These are phyloP conservation scores for Ophiostoma himal-ulmi DNA, from an alignment of 2,329 filamentous ascomycete genomes.

Conservation along the genomic window DNA sequence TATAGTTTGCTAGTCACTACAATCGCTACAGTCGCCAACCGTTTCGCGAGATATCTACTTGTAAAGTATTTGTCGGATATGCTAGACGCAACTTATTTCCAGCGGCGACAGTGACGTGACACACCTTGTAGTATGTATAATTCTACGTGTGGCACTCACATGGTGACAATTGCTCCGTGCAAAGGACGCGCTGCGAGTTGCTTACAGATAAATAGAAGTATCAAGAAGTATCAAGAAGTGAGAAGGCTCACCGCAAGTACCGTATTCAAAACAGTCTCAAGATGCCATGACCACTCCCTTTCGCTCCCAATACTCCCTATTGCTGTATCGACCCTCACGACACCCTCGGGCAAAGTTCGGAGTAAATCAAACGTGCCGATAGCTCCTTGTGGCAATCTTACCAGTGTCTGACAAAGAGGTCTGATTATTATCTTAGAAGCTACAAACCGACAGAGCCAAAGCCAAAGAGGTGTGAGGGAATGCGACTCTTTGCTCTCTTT, in stretches of 20 bases:
- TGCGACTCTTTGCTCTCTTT: not conserved
- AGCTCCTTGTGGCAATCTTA: not conserved
- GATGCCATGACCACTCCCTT: too few species aligned
- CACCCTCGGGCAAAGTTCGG: slow-evolving; percentile 4
- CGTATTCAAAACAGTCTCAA: too few species aligned
- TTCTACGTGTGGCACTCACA: not conserved
- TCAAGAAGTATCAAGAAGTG: not conserved
- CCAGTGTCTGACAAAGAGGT: not conserved
- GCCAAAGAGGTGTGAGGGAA: not conserved
- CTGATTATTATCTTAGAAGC: not conserved
- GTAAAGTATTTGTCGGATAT: not conserved
- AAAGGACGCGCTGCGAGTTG: not conserved
- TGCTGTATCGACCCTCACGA: not conserved
- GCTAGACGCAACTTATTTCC: not conserved
- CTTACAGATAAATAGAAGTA: not conserved
- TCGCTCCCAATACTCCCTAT: too few species aligned
- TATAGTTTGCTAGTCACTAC: not conserved
- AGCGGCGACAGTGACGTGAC: slow-evolving; percentile 5
- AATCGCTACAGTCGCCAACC: not conserved
- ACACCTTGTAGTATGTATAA: not conserved
- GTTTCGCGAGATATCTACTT: not conserved
- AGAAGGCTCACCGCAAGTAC: not conserved
- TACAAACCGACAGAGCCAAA: too few species aligned
- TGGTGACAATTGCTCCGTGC: not conserved
- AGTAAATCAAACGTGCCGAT: not conserved